Base-by-base conservation (phyloP, 108 stramenopile species). In the Nannochloropsis granulata region DNA sequence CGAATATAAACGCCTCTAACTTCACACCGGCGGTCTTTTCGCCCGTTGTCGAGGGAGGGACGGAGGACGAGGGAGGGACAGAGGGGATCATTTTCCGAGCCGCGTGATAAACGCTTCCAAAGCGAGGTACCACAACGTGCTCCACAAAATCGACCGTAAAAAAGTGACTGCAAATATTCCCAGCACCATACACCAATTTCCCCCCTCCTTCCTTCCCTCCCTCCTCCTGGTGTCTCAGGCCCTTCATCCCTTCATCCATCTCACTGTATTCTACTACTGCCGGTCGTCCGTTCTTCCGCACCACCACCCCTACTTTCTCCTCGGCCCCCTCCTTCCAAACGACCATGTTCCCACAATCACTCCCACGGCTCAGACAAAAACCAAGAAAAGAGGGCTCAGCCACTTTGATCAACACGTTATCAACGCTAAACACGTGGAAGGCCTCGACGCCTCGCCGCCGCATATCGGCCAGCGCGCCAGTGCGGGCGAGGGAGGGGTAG, bases 141-240 rank as follows among this genome's bases (percentile, higher is more conserved):
- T 88, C 83, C 26, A 99, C 45, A 90, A 99, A 99, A 46, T 93
- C 95, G 0, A 97, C 23, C 12, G 94, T 93, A 87, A 95, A 99
- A 84, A 92, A 96, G 90, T 99, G 98, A 90, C 96, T 97, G 93
- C 98, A 99, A 81, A 99, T 97, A 89, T 99, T 99, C 43, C 95
- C 98, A 12, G 97, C 96, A 24, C 97, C 96, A 90, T 93, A 98
- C 5, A 93, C 88, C 34, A 97, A 90, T 45, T 82, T 82, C 23
- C 92, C 92, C 45, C 79, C 78, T 23, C 91, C 92, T 24, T 43
- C 44, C 12, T 23, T 84, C 13, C 83, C 89, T 12, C 24, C 46
- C 34, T 78, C 12, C 24, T 88, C 78, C 24, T 13, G 14, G 42
- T 85, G 78, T 78, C 44, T 25, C 42, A 44, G 42, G 81, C 81